Conservation (phyloP, 1,139 yeast species). For the Lodderomyces beijingensis region DNA sequence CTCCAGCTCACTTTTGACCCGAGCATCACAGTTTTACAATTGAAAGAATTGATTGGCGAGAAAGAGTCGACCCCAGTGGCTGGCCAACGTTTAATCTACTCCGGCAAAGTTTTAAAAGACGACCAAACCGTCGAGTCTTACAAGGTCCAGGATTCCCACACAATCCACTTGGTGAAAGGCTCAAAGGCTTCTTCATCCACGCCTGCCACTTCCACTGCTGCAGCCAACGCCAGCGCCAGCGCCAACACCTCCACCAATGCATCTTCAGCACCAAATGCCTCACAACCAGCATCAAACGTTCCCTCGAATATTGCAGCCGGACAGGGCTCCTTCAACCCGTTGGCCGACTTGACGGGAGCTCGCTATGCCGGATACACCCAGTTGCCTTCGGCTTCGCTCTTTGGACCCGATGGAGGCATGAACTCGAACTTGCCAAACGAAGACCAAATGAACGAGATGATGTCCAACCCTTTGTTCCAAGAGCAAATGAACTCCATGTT, state of each 20-base stretch:
- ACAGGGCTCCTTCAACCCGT: constrained; percentile 81
- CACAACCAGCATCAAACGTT: constrained; percentile 24
- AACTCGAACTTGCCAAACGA: constrained; percentile 62
- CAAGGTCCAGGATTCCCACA: constrained; percentile 81
- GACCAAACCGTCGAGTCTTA: constrained; percentile 67
- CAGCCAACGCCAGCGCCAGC: constrained; percentile 10
- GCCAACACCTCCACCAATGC: constrained; percentile 7
- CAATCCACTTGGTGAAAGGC: constrained; percentile 82
- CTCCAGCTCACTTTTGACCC: constrained; percentile 59
- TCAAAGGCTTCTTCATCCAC: constrained; percentile 26
- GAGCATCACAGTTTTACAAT: constrained; percentile 55
- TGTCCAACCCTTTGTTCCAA: constrained; percentile 77
- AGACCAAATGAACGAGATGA: constrained; percentile 66
- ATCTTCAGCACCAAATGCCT: constrained; percentile 5
- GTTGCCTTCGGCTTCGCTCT: constrained; percentile 82
- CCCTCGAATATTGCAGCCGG: constrained; percentile 86
- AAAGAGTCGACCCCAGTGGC: constrained; percentile 64
- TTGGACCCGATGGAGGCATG: constrained; percentile 96
- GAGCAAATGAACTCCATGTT: constrained; percentile 79
- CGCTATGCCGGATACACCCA: constrained; percentile 91
- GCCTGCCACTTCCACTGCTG: constrained; percentile 5
- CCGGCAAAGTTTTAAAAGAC: constrained; percentile 91
- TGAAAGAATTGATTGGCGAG: constrained; percentile 62
- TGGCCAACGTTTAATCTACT: constrained; percentile 83
- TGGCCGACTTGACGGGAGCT: constrained; percentile 91